Evolutionary conservation across 1,284 basidiomycete species (phyloP).

Genomic region (Cerioporus squamosus): DNA sequence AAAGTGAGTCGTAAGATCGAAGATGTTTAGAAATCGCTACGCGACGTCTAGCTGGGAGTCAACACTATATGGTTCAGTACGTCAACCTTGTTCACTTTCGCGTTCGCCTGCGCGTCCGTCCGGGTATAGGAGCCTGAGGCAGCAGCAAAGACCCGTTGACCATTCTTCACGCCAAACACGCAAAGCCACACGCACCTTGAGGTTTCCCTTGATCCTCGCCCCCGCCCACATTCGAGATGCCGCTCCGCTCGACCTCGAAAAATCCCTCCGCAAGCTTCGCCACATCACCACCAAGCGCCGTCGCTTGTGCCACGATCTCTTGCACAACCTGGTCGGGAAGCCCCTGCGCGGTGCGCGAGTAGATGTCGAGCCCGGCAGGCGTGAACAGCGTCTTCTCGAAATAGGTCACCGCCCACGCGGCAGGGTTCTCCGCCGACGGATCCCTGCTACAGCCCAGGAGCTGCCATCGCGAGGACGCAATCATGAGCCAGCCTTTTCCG

Average conservation of each 20-base stretch:
- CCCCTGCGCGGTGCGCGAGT: conserved; percentile 37
- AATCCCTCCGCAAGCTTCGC: conserved; percentile 22
- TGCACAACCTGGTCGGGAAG: conserved; percentile 29
- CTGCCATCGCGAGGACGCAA: conserved; percentile 52
- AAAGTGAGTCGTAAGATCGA: too few species aligned
- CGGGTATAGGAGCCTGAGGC: neutral
- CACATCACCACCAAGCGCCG: conserved; percentile 25
- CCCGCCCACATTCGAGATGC: neutral
- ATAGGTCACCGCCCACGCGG: conserved; percentile 51
- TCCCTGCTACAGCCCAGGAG: conserved; percentile 45
- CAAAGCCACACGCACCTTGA: too few species aligned
- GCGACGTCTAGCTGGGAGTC: conserved; percentile 6
- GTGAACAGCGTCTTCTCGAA: conserved; percentile 58
- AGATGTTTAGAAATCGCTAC: too few species aligned
- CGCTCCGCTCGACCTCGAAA: conserved; percentile 26
- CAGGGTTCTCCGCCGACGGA: conserved; percentile 3
- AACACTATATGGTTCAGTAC: conserved; percentile 8
- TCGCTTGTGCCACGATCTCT: conserved; percentile 20
- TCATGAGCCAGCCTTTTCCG: conserved; percentile 46
- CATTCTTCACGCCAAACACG: too few species aligned
- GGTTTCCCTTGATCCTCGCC: neutral
- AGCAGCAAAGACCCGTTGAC: too few species aligned
- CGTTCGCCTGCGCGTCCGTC: neutral
- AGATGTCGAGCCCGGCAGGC: conserved; percentile 53
- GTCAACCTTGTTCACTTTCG: conserved; percentile 4